Conservation (phyloP, 768 basidiomycete species). For the Phylloporus rhodoxanthus region DNA sequence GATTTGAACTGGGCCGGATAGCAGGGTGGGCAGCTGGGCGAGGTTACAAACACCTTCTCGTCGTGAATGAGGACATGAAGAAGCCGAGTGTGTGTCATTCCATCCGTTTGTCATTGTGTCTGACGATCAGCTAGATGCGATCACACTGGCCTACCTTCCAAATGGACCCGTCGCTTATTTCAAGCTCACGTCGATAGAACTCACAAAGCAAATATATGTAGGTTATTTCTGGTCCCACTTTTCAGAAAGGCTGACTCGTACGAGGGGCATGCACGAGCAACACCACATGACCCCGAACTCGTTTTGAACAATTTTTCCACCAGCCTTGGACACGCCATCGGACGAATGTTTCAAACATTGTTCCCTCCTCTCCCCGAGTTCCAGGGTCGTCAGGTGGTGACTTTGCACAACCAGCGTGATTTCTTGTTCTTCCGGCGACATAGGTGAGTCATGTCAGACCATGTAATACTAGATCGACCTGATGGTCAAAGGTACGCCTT, state of each 20-base stretch:
- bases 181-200: conserved; percentile 82
- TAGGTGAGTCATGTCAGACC: conserved; percentile 46
- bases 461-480: not conserved
- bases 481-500: conserved; percentile 70
- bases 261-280: conserved; percentile 88
- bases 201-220: conserved; percentile 83
- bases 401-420: conserved; percentile 94
- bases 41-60: conserved; percentile 81
- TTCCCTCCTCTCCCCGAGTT: conserved; percentile 96
- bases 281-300: conserved; percentile 90
- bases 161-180: conserved; percentile 93
- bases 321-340: conserved; percentile 86
- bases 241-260: conserved; percentile 6
- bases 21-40: conserved; percentile 90
- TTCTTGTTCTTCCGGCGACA: conserved; percentile 97
- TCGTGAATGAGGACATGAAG: conserved; percentile 95
- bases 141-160: conserved; percentile 88
- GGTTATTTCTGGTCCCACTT: conserved; percentile 22
- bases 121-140: conserved; percentile 58
- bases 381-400: conserved; percentile 94
- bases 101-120: not conserved
- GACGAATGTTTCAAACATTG: conserved; percentile 92
- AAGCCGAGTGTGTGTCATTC: conserved; percentile 68
- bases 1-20: conserved; percentile 85
- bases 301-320: conserved; percentile 94